Percentiles rank a stretch among this genome's conserved stretches.
Conservation (phyloP, 805 yeast genomes). For the Saccharomyces paradoxus region DNA sequence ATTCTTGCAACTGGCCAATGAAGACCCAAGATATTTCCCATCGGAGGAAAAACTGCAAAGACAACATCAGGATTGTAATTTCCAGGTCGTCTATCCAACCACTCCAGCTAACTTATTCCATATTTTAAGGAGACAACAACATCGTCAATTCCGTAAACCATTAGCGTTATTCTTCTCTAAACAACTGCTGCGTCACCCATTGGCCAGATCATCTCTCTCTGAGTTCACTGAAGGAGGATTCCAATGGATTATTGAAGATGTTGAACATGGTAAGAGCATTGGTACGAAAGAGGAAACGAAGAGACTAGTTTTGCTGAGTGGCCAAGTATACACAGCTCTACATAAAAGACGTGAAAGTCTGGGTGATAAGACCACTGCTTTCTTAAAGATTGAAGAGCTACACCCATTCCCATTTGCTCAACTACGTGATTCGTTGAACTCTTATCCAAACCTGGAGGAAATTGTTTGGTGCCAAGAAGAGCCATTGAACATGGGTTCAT, state of each 20-base stretch:
- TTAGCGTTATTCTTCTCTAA: slow-evolving; percentile 83
- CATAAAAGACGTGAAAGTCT: slow-evolving; percentile 78
- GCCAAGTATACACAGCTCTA: slow-evolving; percentile 92
- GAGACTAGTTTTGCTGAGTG: slow-evolving; percentile 75
- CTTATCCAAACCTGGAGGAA: slow-evolving; percentile 78
- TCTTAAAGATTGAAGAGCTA: slow-evolving; percentile 83
- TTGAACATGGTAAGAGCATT: slow-evolving; percentile 71
- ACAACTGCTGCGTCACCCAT: slow-evolving; percentile 90
- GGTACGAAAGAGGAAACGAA: slow-evolving; percentile 75
- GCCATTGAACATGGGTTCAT: slow-evolving; percentile 94
- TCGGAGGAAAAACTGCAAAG: slow-evolving; percentile 78
- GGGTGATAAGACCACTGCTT: slow-evolving; percentile 76
- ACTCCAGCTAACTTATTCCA: slow-evolving; percentile 97
- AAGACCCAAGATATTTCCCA: slow-evolving; percentile 94
- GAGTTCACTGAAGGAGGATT: slow-evolving; percentile 91
- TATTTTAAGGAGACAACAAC: slow-evolving; percentile 96
- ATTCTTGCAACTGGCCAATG: slow-evolving; percentile 90
- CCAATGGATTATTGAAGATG: slow-evolving; percentile 94
- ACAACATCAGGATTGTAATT: slow-evolving; percentile 97
- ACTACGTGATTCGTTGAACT: slow-evolving; percentile 71
- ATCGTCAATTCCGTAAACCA: slow-evolving; percentile 96
- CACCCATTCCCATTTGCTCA: slow-evolving; percentile 99
- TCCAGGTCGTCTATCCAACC: slow-evolving; percentile 96
- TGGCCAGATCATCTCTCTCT: slow-evolving; percentile 75
- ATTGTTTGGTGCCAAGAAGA: slow-evolving; percentile 98